These are phyloP conservation scores for Phytophthora ohioensis DNA, from an alignment of 352 stramenopile species.

Conservation along the genomic window DNA sequence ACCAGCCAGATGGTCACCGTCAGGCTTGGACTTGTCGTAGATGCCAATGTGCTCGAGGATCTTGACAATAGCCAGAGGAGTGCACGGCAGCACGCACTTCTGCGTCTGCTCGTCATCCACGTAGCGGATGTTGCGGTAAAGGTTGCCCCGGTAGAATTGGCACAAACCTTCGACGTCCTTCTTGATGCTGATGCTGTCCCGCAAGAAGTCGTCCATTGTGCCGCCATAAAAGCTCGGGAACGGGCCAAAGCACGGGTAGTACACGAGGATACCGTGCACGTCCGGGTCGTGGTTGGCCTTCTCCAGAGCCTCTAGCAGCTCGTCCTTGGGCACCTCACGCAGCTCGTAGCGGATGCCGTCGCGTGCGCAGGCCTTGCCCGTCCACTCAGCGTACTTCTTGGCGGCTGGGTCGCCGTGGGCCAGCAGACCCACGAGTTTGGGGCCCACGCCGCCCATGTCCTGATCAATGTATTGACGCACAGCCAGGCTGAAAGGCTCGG, in stretches of 20 bases:
- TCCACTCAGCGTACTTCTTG: slow-evolving; percentile 98
- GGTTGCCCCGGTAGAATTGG: slow-evolving; percentile 96
- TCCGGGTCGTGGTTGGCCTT: slow-evolving; percentile 93
- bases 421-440: slow-evolving; percentile 92
- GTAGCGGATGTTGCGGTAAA: slow-evolving; percentile 98
- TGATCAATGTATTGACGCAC: slow-evolving; percentile 85
- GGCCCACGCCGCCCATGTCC: slow-evolving; percentile 79
- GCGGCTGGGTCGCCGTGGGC: slow-evolving; percentile 95
- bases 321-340: slow-evolving; percentile 92
- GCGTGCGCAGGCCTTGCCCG: slow-evolving; percentile 92
- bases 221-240: slow-evolving; percentile 97
- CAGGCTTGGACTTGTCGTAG: slow-evolving; percentile 78
- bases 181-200: slow-evolving; percentile 96
- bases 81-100: slow-evolving; percentile 98
- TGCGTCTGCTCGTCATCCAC: slow-evolving; percentile 90
- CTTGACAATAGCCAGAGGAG: slow-evolving; percentile 95
- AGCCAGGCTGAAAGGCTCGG: slow-evolving; percentile 86
- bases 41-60: slow-evolving; percentile 94
- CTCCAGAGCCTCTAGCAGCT: slow-evolving; percentile 94
- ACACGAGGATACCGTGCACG: slow-evolving; percentile 98
- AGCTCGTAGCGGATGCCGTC: slow-evolving; percentile 98
- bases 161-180: slow-evolving; percentile 98
- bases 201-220: slow-evolving; percentile 98
- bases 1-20: slow-evolving; percentile 76
- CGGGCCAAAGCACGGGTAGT: slow-evolving; percentile 98